These are phyloP conservation scores for Allium cepa DNA, from an alignment of 106 monocot species.

Conservation along the genomic window DNA sequence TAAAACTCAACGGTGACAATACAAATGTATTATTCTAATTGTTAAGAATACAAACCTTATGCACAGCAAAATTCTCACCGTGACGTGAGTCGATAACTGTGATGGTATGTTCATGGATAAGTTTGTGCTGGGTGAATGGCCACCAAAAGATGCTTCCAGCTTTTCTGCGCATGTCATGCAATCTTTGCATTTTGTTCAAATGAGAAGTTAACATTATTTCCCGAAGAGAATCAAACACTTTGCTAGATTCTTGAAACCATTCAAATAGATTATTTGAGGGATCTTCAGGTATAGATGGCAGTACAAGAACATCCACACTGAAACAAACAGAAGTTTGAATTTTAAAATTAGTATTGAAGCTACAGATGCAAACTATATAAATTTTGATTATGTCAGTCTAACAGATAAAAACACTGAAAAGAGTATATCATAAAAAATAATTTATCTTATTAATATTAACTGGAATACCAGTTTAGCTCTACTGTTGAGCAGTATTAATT, in stretches of 20 bases:
- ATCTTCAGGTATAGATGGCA: constrained; percentile 73
- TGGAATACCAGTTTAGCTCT: too few relatives aligned
- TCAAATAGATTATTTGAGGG: constrained; percentile 56
- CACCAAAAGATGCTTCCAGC: constrained; percentile 85
- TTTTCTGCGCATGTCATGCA: constrained; percentile 62
- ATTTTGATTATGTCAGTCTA: too few relatives aligned
- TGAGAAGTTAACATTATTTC: constrained; percentile 43
- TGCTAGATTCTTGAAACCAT: constrained; percentile 76
- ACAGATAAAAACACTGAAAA: too few relatives aligned
- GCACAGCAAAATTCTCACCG: constrained; percentile 83
- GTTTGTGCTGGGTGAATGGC: constrained; percentile 97
- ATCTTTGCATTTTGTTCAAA: constrained; percentile 53
- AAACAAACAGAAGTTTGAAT: constrained; percentile 1
- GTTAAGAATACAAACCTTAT: constrained; percentile 56
- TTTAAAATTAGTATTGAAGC: too few relatives aligned
- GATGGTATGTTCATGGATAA: constrained; percentile 56
- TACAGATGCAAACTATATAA: too few relatives aligned
- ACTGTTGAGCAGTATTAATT: too few relatives aligned
- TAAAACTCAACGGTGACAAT: background rate
- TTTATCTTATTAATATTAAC: too few relatives aligned
- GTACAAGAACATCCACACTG: constrained; percentile 66
- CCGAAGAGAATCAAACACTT: constrained; percentile 57
- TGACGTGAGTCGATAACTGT: constrained; percentile 95
- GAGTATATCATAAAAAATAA: too few relatives aligned
- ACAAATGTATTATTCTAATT: background rate